phyloP scores from a whole-genome alignment of 2,329 filamentous ascomycete species.

The Ceratocystis destructans region DNA sequence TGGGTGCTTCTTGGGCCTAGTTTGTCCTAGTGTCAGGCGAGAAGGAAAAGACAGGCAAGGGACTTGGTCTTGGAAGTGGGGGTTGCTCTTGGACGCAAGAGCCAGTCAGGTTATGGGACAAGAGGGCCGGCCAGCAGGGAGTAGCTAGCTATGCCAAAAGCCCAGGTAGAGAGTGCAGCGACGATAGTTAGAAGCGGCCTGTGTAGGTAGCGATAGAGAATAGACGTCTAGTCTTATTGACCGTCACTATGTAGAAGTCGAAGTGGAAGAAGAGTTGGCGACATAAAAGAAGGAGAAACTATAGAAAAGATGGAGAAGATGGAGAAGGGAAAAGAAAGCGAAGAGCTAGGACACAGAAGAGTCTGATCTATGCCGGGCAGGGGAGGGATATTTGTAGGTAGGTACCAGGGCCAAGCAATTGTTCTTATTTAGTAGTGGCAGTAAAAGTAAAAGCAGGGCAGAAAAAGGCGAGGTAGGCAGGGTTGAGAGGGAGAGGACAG shows the following conservation, averaged over 20 bases:
- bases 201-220: not conserved
- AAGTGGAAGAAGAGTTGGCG: not conserved
- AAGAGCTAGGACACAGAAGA: not conserved
- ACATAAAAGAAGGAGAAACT: not conserved
- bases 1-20: not conserved
- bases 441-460: not conserved
- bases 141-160: not conserved
- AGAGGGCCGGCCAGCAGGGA: not conserved
- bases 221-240: not conserved
- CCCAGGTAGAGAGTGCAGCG: not conserved
- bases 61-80: constrained; percentile 7
- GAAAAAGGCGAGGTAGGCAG: not conserved
- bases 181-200: not conserved
- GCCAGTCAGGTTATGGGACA: not conserved
- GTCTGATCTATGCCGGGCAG: not conserved
- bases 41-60: constrained; percentile 3
- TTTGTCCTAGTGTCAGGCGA: constrained; percentile 5
- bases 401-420: not conserved
- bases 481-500: not conserved
- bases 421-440: not conserved
- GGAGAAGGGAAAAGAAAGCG: not conserved
- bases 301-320: not conserved
- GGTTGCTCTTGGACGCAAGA: not conserved
- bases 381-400: constrained; percentile 3
- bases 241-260: not conserved